Conservation (phyloP, 768 basidiomycete species). For the Lepiota brunneoincarnata region DNA sequence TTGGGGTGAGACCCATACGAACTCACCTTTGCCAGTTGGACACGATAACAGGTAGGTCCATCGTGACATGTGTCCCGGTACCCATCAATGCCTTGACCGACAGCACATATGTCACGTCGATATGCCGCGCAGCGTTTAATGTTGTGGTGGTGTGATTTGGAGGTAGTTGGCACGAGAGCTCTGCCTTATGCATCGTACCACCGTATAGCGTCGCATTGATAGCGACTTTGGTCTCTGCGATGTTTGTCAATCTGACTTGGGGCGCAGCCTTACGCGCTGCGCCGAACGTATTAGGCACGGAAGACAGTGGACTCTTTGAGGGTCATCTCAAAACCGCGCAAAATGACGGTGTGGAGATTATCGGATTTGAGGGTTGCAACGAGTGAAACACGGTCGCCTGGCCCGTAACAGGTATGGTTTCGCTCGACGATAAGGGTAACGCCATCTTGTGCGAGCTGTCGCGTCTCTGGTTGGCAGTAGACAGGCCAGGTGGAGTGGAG, state of each 20-base stretch:
- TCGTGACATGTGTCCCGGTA: slow-evolving; percentile 55
- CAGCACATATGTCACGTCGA: slow-evolving; percentile 82
- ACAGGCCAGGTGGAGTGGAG: slow-evolving; percentile 93
- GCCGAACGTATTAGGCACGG: slow-evolving; percentile 55
- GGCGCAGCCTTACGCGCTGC: slow-evolving; percentile 59
- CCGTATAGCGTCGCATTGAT: slow-evolving; percentile 74
- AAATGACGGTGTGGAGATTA: slow-evolving; percentile 59
- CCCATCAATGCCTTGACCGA: slow-evolving; percentile 77
- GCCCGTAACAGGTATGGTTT: slow-evolving; percentile 77
- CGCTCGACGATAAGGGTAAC: slow-evolving; percentile 77
- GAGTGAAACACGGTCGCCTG: slow-evolving; percentile 77
- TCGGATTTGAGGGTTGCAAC: slow-evolving; percentile 74
- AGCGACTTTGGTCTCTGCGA: slow-evolving; percentile 71
- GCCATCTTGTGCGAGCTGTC: slow-evolving; percentile 63
- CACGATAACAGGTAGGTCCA: slow-evolving; percentile 78
- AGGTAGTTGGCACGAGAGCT: slow-evolving; percentile 69
- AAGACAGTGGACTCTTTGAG: slow-evolving; percentile 78
- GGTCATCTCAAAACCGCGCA: slow-evolving; percentile 82
- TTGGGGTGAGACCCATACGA: background rate
- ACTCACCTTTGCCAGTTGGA: slow-evolving; percentile 85
- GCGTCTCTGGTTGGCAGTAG: slow-evolving; percentile 74
- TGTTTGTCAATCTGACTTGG: slow-evolving; percentile 46
- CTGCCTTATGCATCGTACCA: slow-evolving; percentile 67
- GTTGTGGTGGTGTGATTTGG: slow-evolving; percentile 77
- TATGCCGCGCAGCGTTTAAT: slow-evolving; percentile 76